phyloP scores from a whole-genome alignment of 805 yeast species.

The Isabelozyma pseudorhagii region DNA sequence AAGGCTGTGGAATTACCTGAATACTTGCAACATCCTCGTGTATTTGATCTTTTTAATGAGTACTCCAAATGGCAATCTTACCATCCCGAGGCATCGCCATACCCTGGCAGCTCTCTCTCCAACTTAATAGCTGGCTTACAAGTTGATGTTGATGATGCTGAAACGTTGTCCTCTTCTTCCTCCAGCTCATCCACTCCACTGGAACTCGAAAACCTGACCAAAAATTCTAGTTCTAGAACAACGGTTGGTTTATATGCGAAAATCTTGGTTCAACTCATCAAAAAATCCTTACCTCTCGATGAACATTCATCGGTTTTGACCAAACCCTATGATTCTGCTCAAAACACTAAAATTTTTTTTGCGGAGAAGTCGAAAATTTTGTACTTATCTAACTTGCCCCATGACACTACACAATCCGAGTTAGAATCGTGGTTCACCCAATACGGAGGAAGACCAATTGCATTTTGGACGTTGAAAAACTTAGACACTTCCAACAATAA shows the following conservation, averaged over 20 bases:
- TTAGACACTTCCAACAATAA: conserved; percentile 24
- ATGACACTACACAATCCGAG: conserved; percentile 86
- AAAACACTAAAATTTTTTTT: conserved; percentile 66
- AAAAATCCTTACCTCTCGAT: conserved; percentile 47
- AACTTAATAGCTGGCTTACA: conserved; percentile 49
- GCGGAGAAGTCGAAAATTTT: conserved; percentile 75
- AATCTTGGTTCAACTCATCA: conserved; percentile 45
- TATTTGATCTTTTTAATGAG: conserved; percentile 75
- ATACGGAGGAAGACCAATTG: conserved; percentile 80
- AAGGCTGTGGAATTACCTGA: conserved; percentile 68
- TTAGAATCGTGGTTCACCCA: conserved; percentile 89
- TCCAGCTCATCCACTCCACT: neutral
- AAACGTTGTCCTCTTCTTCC: conserved; percentile 6
- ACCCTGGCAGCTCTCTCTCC: conserved; percentile 30
- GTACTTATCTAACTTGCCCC: conserved; percentile 75
- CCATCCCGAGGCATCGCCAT: conserved; percentile 49
- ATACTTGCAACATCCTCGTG: conserved; percentile 69
- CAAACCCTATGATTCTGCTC: conserved; percentile 72
- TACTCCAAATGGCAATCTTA: conserved; percentile 64
- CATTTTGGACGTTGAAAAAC: conserved; percentile 83
- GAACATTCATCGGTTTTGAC: conserved; percentile 57
- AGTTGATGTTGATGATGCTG: conserved; percentile 24
- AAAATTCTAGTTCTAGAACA: conserved; percentile 25
- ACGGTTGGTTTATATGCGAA: conserved; percentile 45
- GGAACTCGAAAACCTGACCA: neutral